Base-by-base conservation (phyloP, 2,329 filamentous ascomycete species). In the Davidsoniella virescens region DNA sequence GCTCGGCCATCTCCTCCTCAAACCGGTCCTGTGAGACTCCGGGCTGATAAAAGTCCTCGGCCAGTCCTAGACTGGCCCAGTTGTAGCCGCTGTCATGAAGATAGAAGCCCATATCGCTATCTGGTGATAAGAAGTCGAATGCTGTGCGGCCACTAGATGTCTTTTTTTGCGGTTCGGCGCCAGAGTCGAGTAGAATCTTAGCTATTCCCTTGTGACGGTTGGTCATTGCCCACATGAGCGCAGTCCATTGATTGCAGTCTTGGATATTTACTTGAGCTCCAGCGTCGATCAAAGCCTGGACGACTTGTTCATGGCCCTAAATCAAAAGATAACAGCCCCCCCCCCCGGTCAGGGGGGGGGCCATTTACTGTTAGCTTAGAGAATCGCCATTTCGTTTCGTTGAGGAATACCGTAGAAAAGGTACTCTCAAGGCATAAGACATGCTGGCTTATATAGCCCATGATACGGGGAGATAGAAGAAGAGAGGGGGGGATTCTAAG, bases 221-320 rank as follows among this genome's bases (percentile, higher is more conserved):
- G 51, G 92, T 98, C 86, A 96, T 96, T 46, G 92, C 90, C 92
- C 92, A 98, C 88, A 98, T 98, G 54, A 98, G 72, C 12, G 92
- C 85, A 59, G 86, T 96, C 92, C 92, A 98, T 61, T 93, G 83
- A 62, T 96, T 96, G 55, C 82, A 84, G 62, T 98, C 92, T 65
- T 96, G 90, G 59, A 82, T 82, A 66, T 98, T 87, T 48, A 96
- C 87, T 59, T 87, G 77, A 38, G 83, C 90, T 20, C 90, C 88
- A 8, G 87, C 86, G 53, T 87, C 77, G 48, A 98, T 77, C 47
- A 98, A 74, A 37, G 82, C 78, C 53, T 82, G 75, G 20, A 96
- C 92, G 3, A 94, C 88, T 44, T 82, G 76, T 64, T 93, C 85
- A 63, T 98, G 92, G 38, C 92, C 85, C 82, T 87, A 56, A 41